These are phyloP conservation scores for Picea abies DNA, from an alignment of 83 land plant species.

Conservation along the genomic window DNA sequence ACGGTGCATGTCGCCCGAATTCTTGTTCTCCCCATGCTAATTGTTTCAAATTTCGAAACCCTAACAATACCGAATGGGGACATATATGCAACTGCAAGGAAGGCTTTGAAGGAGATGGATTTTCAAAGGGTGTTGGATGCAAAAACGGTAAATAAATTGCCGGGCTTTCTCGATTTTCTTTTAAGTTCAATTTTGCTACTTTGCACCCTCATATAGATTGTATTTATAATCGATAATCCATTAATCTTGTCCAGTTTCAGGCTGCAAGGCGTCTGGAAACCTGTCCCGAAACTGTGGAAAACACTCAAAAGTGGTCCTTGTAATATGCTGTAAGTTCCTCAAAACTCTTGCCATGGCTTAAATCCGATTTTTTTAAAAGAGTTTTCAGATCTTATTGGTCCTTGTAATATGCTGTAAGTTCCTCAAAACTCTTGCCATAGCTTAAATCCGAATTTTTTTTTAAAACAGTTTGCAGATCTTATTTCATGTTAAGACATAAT, in stretches of 20 bases:
- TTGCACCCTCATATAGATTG: background rate
- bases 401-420: background rate
- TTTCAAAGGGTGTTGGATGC: slow-evolving; percentile 39
- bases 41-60: background rate
- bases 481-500: too few relatives aligned
- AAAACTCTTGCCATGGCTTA: background rate
- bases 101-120: slow-evolving; percentile 57
- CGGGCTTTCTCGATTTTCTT: background rate
- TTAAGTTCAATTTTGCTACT: too few relatives aligned
- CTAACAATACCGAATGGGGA: background rate
- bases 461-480: too few relatives aligned
- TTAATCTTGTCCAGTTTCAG: slow-evolving; percentile 3
- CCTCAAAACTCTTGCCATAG: background rate
- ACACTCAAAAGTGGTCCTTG: background rate
- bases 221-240: background rate
- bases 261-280: slow-evolving; percentile 41
- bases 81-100: slow-evolving; percentile 40
- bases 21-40: slow-evolving; percentile 32
- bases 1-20: slow-evolving; percentile 13
- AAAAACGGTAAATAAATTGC: slow-evolving; percentile 28
- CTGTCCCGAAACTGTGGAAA: slow-evolving; percentile 32
- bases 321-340: background rate
- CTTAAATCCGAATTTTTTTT: too few relatives aligned
- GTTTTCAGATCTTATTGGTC: too few relatives aligned
- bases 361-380: too few relatives aligned